Base-by-base conservation (phyloP, 176 grass and related monocot genomes). In the Luzula sylvatica region DNA sequence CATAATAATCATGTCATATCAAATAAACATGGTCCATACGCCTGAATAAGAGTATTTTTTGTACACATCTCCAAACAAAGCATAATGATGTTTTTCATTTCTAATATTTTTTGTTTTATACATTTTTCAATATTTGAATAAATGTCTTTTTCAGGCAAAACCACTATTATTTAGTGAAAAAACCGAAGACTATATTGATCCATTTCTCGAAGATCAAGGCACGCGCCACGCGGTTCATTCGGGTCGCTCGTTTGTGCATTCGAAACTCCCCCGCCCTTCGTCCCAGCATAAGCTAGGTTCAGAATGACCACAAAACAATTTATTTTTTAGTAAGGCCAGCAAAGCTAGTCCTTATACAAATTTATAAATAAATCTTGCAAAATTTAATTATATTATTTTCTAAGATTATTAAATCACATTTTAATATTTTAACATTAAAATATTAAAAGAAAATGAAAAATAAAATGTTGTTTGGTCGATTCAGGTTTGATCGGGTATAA, bases 271-370 rank as follows among this genome's bases (percentile, higher is more conserved):
- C 90, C 0, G 23, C 55, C n/a, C 43, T 53, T 7, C 27, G 90
- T 11, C 90, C 90, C 11, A 40, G 13, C 17, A 95, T 86, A 70
- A 86, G 80, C 44, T 38, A 88, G 70, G 83, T 65, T 20, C 26
- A 53, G 14, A 58, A 7, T 38, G 51, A 3, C 0, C 44, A 18
- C 24, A 42, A 25, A 70, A 1, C 23, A 20, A 21, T 13, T 56
- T 82, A 9, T 69, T 87, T 0, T n/a, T 0, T 5, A 77, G 63
- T 7, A 32, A 62, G 13, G 54, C n/a, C n/a, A n/a, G n/a, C n/a
- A n/a, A n/a, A n/a, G n/a, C n/a, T n/a, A n/a, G n/a, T n/a, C n/a
- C n/a, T n/a, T n/a, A n/a, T n/a, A n/a, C n/a, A n/a, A n/a, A n/a
- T n/a, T n/a, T n/a, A n/a, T n/a, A n/a, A n/a, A n/a, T n/a, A n/a